phyloP scores from a whole-genome alignment of 75 land plant species.

The Pinus albicaulis region DNA sequence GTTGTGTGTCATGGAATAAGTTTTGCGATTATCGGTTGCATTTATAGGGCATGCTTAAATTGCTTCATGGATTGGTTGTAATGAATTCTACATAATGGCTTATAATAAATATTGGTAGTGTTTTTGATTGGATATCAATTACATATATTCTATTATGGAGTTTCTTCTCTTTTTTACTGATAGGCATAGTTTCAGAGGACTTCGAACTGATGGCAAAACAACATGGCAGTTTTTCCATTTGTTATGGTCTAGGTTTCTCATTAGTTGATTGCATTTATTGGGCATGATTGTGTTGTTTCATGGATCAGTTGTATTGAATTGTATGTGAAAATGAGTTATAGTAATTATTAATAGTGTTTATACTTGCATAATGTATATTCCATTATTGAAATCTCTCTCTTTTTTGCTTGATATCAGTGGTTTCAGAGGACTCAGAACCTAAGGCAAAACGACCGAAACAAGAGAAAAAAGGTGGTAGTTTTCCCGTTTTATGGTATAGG shows the following conservation, averaged over 20 bases:
- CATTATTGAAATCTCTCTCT: neutral
- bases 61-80: neutral
- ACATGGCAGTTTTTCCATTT: neutral
- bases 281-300: neutral
- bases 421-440: constrained; percentile 43
- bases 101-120: neutral
- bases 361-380: neutral
- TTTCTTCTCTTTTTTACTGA: neutral
- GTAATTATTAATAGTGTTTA: neutral
- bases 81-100: neutral
- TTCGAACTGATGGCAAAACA: constrained; percentile 46
- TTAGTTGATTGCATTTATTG: constrained; percentile 2
- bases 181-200: constrained; percentile 39
- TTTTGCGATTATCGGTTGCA: neutral
- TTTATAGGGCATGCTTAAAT: neutral
- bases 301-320: neutral
- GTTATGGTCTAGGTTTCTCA: neutral
- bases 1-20: too few relatives aligned
- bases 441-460: constrained; percentile 58
- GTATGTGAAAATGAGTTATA: neutral
- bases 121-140: neutral
- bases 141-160: too few relatives aligned
- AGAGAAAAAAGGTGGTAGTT: constrained; percentile 19
- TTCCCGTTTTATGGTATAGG: neutral
- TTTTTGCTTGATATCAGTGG: constrained; percentile 6